phyloP scores from a whole-genome alignment of 176 grass and related monocot genomes.

The Eremochloa ophiuroides region DNA sequence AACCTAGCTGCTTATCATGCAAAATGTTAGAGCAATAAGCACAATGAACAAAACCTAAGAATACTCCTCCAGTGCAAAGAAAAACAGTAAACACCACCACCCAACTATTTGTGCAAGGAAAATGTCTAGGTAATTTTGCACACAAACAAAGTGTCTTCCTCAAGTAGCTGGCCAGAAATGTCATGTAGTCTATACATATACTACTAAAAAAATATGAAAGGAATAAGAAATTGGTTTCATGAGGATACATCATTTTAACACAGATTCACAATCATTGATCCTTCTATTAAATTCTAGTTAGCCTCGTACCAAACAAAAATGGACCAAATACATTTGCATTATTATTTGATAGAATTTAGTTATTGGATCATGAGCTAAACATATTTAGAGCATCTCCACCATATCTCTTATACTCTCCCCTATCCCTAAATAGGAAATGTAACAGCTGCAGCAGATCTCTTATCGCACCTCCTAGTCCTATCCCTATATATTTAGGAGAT shows the following conservation, averaged over 20 bases:
- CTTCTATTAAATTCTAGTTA: not conserved
- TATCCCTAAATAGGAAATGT: too few species aligned
- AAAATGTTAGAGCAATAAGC: conserved; percentile 21
- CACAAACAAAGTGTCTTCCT: not conserved
- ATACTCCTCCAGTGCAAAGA: not conserved
- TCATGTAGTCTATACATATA: not conserved
- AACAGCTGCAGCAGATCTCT: too few species aligned
- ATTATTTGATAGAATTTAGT: not conserved
- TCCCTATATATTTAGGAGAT: not conserved
- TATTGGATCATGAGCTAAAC: not conserved
- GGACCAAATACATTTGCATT: not conserved
- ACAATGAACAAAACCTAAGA: not conserved
- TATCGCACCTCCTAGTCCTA: too few species aligned
- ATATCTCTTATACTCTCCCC: not conserved
- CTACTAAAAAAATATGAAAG: not conserved
- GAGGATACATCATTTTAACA: not conserved
- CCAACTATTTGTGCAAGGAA: not conserved
- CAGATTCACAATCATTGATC: not conserved
- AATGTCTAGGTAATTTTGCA: not conserved
- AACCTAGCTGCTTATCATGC: conserved; percentile 67
- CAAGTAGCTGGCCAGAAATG: not conserved
- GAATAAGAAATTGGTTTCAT: not conserved
- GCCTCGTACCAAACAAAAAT: not conserved
- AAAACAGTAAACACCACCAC: not conserved
- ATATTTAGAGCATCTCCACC: conserved; percentile 16